Evolutionary conservation across 1,284 basidiomycete species (phyloP).

Genomic region (Fistulinella cinereoalba): DNA sequence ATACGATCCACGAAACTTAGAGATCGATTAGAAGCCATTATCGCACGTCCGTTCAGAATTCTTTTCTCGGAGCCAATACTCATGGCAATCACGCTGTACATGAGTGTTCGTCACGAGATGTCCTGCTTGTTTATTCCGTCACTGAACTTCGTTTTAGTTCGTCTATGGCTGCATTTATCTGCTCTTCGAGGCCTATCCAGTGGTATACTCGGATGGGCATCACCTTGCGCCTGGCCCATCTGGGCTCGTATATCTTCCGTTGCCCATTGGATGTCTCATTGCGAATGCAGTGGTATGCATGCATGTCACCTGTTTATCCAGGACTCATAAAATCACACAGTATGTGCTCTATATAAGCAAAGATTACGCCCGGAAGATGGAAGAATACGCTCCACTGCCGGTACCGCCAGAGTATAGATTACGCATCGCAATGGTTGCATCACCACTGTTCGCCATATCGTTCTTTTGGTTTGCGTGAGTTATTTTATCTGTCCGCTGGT

Average conservation of each 20-base stretch:
- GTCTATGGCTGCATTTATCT: constrained; percentile 64
- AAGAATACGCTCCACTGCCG: constrained; percentile 47
- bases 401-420: constrained; percentile 70
- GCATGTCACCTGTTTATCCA: constrained; percentile 32
- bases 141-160: constrained; percentile 41
- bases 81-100: constrained; percentile 65
- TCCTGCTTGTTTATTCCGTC: constrained; percentile 15
- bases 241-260: constrained; percentile 53
- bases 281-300: constrained; percentile 42
- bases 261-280: constrained; percentile 52
- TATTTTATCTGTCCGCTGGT: constrained; percentile 2
- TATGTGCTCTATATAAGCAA: constrained; percentile 54
- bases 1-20: constrained; percentile 38
- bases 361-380: constrained; percentile 46
- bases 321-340: constrained; percentile 27
- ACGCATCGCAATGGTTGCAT: constrained; percentile 51
- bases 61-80: constrained; percentile 79
- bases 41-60: constrained; percentile 65
- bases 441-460: constrained; percentile 53
- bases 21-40: constrained; percentile 44
- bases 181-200: constrained; percentile 57
- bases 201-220: constrained; percentile 54
- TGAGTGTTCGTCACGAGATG: constrained; percentile 45
- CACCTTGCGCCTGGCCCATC: constrained; percentile 49
- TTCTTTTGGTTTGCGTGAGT: constrained; percentile 70